Percentiles rank a stretch among this genome's conserved stretches.
Conservation (phyloP, 164 flowering plant genomes). For the Umbilicus rupestris region DNA sequence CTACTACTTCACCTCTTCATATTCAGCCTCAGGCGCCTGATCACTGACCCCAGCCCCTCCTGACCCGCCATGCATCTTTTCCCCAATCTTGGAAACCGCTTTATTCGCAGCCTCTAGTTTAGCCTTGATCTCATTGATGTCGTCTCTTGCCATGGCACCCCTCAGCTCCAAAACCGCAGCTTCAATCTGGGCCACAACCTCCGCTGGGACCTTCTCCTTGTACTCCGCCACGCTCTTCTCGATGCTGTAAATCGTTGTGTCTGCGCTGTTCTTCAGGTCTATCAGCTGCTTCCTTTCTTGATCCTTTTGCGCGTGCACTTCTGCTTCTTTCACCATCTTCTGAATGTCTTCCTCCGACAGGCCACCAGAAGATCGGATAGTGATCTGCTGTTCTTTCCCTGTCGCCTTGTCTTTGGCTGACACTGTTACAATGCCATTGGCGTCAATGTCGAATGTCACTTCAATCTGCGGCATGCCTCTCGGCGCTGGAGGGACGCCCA, state of each 20-base stretch:
- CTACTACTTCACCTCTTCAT: conserved; percentile 18
- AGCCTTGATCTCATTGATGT: conserved; percentile 20
- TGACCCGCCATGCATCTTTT: conserved; percentile 21
- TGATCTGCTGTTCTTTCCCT: conserved; percentile 24
- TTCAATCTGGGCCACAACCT: conserved; percentile 19
- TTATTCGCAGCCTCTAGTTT: conserved; percentile 26
- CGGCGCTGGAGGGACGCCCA: conserved; percentile 30
- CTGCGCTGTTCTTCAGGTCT: conserved; percentile 23
- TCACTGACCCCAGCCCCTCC: conserved; percentile 17
- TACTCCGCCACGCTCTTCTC: conserved; percentile 27
- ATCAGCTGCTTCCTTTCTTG: conserved; percentile 24
- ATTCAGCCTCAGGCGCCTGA: conserved; percentile 20
- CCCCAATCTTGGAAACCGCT: conserved; percentile 27
- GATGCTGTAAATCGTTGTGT: conserved; percentile 26
- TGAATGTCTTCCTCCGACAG: conserved; percentile 26
- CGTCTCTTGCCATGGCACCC: conserved; percentile 18
- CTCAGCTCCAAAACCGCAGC: conserved; percentile 22
- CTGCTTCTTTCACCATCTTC: conserved; percentile 21
- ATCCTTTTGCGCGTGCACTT: conserved; percentile 26
- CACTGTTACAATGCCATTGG: conserved; percentile 29
- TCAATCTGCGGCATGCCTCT: conserved; percentile 27
- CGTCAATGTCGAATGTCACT: conserved; percentile 30
- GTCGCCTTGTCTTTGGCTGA: conserved; percentile 27
- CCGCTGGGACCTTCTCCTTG: conserved; percentile 23
- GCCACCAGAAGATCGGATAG: conserved; percentile 31